A percentile compares a stretch with the other conserved stretches of the same genome.
phyloP scores from a whole-genome alignment of 2,329 filamentous ascomycete species.

The Aspergillus sp. region DNA sequence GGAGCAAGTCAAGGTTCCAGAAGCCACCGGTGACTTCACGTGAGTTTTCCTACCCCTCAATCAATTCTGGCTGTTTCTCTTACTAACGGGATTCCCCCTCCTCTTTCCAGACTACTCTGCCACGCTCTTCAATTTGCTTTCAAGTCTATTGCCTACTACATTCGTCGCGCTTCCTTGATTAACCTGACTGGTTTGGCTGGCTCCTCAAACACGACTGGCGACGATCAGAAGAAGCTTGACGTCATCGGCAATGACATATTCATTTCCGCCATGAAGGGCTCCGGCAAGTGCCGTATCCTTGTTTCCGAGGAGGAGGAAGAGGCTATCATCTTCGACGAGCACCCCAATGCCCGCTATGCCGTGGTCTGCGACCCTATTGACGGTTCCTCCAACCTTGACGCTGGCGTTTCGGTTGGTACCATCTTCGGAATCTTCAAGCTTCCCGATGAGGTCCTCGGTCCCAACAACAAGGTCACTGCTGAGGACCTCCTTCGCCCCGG shows the following conservation, averaged over 20 bases:
- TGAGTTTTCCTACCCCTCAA: conserved; percentile 51
- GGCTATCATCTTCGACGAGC: conserved; percentile 78
- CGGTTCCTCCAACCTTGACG: conserved; percentile 95
- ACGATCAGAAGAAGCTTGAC: conserved; percentile 99
- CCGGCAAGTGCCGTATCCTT: conserved; percentile 83
- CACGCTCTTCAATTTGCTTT: conserved; percentile 99
- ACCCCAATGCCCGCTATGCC: conserved; percentile 78
- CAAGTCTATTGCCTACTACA: conserved; percentile 99
- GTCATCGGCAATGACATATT: conserved; percentile 99
- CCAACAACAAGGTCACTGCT: conserved; percentile 58
- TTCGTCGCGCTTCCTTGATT: conserved; percentile 90
- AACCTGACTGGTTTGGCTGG: conserved; percentile 94
- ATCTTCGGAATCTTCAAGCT: conserved; percentile 96
- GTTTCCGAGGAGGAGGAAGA: conserved; percentile 99
- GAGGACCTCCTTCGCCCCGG: conserved; percentile 86
- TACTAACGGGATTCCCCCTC: background rate
- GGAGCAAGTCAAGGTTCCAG: conserved; percentile 88
- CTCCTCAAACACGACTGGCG: conserved; percentile 90
- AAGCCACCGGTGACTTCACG: conserved; percentile 99
- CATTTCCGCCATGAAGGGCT: conserved; percentile 90
- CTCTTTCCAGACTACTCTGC: conserved; percentile 72
- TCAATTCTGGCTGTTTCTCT: background rate
- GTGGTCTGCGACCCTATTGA: conserved; percentile 98
- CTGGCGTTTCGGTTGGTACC: conserved; percentile 94
- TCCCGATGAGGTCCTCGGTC: conserved; percentile 60